Evolutionary conservation across 495 filamentous ascomycete species (phyloP).

Genomic region (Podospora pseudoanserina): DNA sequence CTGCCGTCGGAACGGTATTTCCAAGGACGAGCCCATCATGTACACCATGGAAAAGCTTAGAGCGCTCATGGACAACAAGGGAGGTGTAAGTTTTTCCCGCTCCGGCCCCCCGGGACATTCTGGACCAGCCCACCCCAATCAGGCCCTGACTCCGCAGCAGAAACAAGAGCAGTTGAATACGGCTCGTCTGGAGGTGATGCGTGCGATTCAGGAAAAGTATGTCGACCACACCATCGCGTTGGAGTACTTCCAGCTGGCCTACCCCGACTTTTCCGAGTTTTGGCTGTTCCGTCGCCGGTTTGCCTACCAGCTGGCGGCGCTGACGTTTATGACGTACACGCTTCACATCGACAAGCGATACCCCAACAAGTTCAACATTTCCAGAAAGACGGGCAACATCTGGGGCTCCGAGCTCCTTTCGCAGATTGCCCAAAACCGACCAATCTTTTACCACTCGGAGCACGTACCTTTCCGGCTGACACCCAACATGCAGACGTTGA

Average conservation of each 20-base stretch:
- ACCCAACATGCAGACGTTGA: constrained; percentile 88
- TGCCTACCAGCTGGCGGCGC: constrained; percentile 89
- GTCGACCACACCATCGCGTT: constrained; percentile 75
- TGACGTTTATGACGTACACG: constrained; percentile 98
- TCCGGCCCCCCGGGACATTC: background rate
- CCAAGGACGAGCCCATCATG: constrained; percentile 91
- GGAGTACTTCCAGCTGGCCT: constrained; percentile 85
- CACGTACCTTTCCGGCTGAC: constrained; percentile 95
- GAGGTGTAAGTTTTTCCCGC: constrained; percentile 47
- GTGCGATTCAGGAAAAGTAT: constrained; percentile 86
- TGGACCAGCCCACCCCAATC: constrained; percentile 24
- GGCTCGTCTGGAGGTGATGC: constrained; percentile 77
- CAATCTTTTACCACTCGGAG: constrained; percentile 91
- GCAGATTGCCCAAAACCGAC: constrained; percentile 70
- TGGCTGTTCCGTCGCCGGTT: constrained; percentile 97
- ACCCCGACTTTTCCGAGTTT: constrained; percentile 88
- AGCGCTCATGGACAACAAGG: constrained; percentile 65
- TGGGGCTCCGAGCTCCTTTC: constrained; percentile 95
- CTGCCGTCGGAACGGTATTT: constrained; percentile 76
- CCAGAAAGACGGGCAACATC: constrained; percentile 83
- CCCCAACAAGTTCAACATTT: constrained; percentile 90
- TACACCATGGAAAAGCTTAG: constrained; percentile 93
- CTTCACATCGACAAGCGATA: constrained; percentile 93
- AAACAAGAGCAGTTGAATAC: constrained; percentile 62
- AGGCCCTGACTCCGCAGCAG: constrained; percentile 42